Conservation (phyloP, 2,329 filamentous ascomycete species). For the Paraconiothyrium sp. region DNA sequence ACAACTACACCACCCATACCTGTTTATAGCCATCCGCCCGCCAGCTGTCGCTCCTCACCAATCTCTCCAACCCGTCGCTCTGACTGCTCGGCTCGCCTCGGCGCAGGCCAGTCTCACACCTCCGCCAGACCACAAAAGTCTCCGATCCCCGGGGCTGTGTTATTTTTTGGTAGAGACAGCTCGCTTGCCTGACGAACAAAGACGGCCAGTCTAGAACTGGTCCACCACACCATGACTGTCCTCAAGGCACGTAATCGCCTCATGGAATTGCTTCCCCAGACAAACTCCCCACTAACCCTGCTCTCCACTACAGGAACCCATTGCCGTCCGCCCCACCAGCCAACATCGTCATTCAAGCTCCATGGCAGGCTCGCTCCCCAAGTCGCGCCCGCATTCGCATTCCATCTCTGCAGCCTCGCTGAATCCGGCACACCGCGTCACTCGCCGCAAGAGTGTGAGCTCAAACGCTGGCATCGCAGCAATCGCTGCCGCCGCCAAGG, state of each 20-base stretch:
- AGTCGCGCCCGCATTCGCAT: constrained; percentile 81
- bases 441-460: constrained; percentile 91
- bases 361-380: constrained; percentile 66
- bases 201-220: constrained; percentile 18
- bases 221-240: constrained; percentile 46
- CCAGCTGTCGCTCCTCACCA: constrained; percentile 5
- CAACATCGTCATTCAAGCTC: constrained; percentile 61
- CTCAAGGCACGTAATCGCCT: constrained; percentile 44
- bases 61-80: neutral
- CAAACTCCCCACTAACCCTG: constrained; percentile 39
- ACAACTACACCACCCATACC: constrained; percentile 24
- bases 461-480: constrained; percentile 78
- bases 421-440: constrained; percentile 84
- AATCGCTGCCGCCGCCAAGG: constrained; percentile 74
- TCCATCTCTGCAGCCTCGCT: constrained; percentile 80
- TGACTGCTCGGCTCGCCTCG: constrained; percentile 2
- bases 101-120: neutral
- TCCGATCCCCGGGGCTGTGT: constrained; percentile 18
- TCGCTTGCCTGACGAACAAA: constrained; percentile 29
- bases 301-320: constrained; percentile 46
- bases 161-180: constrained; percentile 10
- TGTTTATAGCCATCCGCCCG: constrained; percentile 19
- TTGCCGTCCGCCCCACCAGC: constrained; percentile 54
- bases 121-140: constrained; percentile 3
- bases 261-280: constrained; percentile 22